Conservation (phyloP, 2,329 filamentous ascomycete species). For the Teratosphaeria zuluensis region DNA sequence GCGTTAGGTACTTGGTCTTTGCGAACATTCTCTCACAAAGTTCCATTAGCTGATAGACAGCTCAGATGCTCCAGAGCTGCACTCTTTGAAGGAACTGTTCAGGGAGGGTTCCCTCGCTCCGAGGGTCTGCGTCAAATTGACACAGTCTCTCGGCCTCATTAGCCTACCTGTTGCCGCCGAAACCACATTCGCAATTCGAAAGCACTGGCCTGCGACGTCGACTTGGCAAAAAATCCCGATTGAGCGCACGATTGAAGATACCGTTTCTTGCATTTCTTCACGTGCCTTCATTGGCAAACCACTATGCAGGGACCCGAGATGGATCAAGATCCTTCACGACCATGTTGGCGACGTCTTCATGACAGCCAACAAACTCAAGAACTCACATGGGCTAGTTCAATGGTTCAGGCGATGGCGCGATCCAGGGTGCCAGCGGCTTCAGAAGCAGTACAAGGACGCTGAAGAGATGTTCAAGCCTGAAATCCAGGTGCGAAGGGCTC, state of each 20-base stretch:
- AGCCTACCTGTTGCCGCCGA: slow-evolving; percentile 18
- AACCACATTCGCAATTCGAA: slow-evolving; percentile 8
- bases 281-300: slow-evolving; percentile 31
- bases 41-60: too few species aligned
- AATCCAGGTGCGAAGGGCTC: slow-evolving; percentile 21
- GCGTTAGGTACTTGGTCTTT: neutral
- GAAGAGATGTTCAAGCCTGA: slow-evolving; percentile 28
- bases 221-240: neutral
- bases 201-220: slow-evolving; percentile 8
- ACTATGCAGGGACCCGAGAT: slow-evolving; percentile 29
- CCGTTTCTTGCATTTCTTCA: slow-evolving; percentile 31
- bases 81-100: neutral
- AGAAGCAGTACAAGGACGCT: slow-evolving; percentile 20
- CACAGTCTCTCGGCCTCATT: slow-evolving; percentile 14
- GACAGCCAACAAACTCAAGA: slow-evolving; percentile 26
- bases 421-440: slow-evolving; percentile 23
- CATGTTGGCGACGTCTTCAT: slow-evolving; percentile 29
- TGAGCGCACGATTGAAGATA: slow-evolving; percentile 10
- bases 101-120: neutral
- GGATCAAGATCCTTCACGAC: slow-evolving; percentile 26
- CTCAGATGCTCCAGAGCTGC: slow-evolving; percentile 1
- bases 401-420: slow-evolving; percentile 27
- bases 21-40: too few species aligned
- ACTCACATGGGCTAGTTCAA: slow-evolving; percentile 26
- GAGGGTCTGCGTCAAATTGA: slow-evolving; percentile 13